Evolutionary conservation across 306 rosid genomes (phyloP).

Genomic region (Neltuma alba): DNA sequence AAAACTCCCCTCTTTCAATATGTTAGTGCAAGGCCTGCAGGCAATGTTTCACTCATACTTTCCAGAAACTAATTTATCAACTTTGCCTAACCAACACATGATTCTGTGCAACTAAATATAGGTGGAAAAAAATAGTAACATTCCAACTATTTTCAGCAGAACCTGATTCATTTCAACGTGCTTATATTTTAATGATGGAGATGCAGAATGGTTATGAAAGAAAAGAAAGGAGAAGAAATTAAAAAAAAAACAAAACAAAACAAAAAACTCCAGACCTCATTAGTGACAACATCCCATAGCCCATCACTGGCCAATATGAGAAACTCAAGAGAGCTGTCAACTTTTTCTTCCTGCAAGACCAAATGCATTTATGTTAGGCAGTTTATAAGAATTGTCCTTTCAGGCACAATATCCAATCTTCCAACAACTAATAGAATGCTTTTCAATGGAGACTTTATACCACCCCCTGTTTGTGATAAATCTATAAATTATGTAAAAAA

Average conservation of each 20-base stretch:
- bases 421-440: conserved; percentile 1
- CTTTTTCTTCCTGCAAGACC: conserved; percentile 79
- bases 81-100: not conserved
- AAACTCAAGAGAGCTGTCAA: conserved; percentile 93
- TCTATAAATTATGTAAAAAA: conserved; percentile 22
- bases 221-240: not conserved
- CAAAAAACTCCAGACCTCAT: conserved; percentile 67
- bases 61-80: not conserved
- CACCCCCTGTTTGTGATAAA: conserved; percentile 9
- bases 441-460: conserved; percentile 8
- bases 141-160: not conserved
- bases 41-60: not conserved
- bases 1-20: not conserved
- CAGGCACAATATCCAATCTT: conserved; percentile 12
- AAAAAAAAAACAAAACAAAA: not conserved
- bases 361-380: conserved; percentile 16
- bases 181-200: conserved; percentile 1
- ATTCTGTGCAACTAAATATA: not conserved
- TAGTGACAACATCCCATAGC: conserved; percentile 95
- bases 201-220: conserved; percentile 1
- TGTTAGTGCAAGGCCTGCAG: not conserved
- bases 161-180: not conserved
- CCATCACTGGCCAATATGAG: conserved; percentile 98
- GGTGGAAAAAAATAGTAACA: not conserved
- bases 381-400: conserved; percentile 2